These are phyloP conservation scores for Citrus mangshanensis DNA, from an alignment of 345 rosid genomes.

Conservation along the genomic window DNA sequence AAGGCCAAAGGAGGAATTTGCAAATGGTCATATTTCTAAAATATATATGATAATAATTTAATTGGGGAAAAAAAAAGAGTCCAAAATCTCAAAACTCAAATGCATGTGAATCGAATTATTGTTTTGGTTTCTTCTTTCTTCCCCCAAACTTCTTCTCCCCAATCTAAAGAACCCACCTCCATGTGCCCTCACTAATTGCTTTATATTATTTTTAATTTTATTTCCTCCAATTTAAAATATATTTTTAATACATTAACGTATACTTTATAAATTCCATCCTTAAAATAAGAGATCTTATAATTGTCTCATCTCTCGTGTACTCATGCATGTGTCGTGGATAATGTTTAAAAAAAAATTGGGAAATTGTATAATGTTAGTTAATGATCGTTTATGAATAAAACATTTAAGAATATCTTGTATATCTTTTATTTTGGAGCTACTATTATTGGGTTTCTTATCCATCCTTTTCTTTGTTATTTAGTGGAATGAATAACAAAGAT, in stretches of 20 bases:
- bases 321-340: not conserved
- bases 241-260: not conserved
- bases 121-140: conserved; percentile 12
- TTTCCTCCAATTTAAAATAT: not conserved
- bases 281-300: not conserved
- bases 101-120: conserved; percentile 15
- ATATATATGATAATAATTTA: not conserved
- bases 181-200: conserved; percentile 46
- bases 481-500: not conserved
- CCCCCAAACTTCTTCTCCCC: not conserved
- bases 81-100: not conserved
- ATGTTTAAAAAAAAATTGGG: not conserved
- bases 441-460: not conserved
- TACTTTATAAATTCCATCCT: not conserved
- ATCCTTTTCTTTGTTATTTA: not conserved
- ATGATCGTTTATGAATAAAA: not conserved
- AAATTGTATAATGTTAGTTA: not conserved
- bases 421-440: not conserved
- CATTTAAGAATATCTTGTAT: not conserved
- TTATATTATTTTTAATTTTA: not conserved
- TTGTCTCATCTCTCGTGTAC: not conserved
- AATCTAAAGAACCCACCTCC: conserved; percentile 18
- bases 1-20: too few species aligned
- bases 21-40: too few species aligned
- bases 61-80: not conserved